Evolutionary conservation across 169 alveolate species (phyloP).

Genomic region (Eimeria acervulina): DNA sequence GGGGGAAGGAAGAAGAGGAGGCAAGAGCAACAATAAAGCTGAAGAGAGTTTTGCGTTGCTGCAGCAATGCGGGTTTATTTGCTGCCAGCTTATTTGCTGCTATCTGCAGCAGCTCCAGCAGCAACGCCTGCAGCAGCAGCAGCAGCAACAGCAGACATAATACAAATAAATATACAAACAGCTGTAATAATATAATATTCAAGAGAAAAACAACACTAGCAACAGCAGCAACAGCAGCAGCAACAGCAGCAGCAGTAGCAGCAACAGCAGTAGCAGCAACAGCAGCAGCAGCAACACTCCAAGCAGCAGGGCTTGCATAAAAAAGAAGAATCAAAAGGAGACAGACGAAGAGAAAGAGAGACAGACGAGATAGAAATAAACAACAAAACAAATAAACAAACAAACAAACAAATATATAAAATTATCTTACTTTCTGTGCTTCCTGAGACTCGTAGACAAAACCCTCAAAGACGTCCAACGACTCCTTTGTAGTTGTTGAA

Average conservation of each 20-base stretch:
- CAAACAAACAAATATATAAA: too few species aligned
- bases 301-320: constrained; percentile 22
- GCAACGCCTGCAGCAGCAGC: too few species aligned
- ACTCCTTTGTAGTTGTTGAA: not conserved
- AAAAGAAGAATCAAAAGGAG: not conserved
- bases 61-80: not conserved
- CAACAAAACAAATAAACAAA: too few species aligned
- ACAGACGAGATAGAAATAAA: too few species aligned
- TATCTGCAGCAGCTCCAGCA: not conserved
- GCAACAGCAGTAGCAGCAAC: too few species aligned
- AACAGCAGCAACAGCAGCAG: too few species aligned
- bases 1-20: constrained; percentile 19
- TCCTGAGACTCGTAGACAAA: not conserved
- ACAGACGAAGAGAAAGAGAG: too few species aligned
- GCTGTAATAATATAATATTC: too few species aligned
- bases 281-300: not conserved
- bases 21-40: constrained; percentile 5
- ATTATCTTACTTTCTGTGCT: constrained; percentile 2
- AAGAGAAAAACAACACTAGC: too few species aligned
- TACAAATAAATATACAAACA: too few species aligned
- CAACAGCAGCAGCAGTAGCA: too few species aligned
- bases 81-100: constrained; percentile 10
- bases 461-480: not conserved
- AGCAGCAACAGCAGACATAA: too few species aligned
- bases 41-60: not conserved